A percentile compares a stretch with the other conserved stretches of the same genome.
Conservation (phyloP, 2,329 filamentous ascomycete species). For the Fusarium lyarnte region DNA sequence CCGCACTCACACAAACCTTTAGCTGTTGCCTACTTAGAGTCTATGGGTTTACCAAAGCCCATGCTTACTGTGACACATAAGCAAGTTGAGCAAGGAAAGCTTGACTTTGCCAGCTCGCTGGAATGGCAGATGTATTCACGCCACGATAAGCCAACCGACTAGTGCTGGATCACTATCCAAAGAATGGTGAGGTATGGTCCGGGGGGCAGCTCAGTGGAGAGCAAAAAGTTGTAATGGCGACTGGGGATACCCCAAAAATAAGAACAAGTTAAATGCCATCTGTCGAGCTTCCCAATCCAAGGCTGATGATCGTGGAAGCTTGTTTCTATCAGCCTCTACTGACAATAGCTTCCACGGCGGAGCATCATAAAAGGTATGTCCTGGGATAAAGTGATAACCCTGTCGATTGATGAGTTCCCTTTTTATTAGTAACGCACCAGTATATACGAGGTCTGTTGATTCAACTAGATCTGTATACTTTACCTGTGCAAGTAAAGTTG, state of each 20-base stretch:
- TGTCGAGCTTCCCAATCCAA: background rate
- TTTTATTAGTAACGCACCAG: background rate
- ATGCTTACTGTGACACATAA: constrained; percentile 66
- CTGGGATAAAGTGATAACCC: background rate
- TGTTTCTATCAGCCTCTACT: background rate
- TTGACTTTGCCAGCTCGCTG: constrained; percentile 64
- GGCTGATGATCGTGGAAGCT: background rate
- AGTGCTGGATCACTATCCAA: constrained; percentile 1
- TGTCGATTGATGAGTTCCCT: background rate
- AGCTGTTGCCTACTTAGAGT: constrained; percentile 69
- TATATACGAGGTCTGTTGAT: background rate
- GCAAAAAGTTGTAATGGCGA: background rate
- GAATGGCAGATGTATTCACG: constrained; percentile 72
- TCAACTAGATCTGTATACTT: background rate
- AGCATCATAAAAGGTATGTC: background rate
- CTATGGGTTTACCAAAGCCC: constrained; percentile 71
- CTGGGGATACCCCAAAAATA: background rate
- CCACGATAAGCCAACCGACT: constrained; percentile 61
- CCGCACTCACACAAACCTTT: constrained; percentile 10
- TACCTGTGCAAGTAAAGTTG: background rate
- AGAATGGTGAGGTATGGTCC: background rate
- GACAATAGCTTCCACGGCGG: background rate
- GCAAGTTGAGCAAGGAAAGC: constrained; percentile 68
- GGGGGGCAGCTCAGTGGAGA: background rate
- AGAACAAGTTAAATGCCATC: background rate